phyloP scores from a whole-genome alignment of 306 rosid genomes.

The Quercus robur region DNA sequence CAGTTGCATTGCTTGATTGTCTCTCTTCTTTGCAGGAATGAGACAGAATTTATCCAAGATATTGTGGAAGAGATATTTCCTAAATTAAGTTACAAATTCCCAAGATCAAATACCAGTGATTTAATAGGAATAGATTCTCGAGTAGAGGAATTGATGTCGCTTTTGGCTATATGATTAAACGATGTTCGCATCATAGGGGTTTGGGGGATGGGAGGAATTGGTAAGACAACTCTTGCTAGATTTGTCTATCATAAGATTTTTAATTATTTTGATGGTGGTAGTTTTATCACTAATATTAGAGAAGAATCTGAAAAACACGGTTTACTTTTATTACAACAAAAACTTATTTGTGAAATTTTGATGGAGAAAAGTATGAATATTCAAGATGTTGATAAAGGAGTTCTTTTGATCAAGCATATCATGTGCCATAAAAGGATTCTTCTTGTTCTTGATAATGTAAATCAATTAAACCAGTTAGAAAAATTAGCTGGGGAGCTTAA shows the following conservation, averaged over 20 bases:
- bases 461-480: too few species aligned
- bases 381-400: slow-evolving; percentile 17
- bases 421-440: too few species aligned
- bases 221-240: neutral
- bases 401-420: neutral
- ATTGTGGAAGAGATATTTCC: slow-evolving; percentile 19
- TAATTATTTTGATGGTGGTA: neutral
- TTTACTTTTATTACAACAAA: too few species aligned
- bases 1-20: too few species aligned
- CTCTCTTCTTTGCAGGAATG: slow-evolving; percentile 14
- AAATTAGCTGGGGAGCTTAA: too few species aligned
- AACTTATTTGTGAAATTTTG: too few species aligned
- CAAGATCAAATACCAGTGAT: neutral
- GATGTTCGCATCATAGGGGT: too few species aligned
- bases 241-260: slow-evolving; percentile 14
- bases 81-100: slow-evolving; percentile 16
- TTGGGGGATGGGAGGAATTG: too few species aligned
- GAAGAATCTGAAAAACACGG: neutral
- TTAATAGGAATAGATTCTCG: slow-evolving; percentile 33
- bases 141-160: neutral
- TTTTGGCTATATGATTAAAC: too few species aligned
- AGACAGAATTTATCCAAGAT: slow-evolving; percentile 26
- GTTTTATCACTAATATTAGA: slow-evolving; percentile 29
- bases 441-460: too few species aligned
- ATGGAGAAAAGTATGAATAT: too few species aligned